Evolutionary conservation across 2,329 filamentous ascomycete genomes (phyloP).

Genomic region (Cladosporium velox): DNA sequence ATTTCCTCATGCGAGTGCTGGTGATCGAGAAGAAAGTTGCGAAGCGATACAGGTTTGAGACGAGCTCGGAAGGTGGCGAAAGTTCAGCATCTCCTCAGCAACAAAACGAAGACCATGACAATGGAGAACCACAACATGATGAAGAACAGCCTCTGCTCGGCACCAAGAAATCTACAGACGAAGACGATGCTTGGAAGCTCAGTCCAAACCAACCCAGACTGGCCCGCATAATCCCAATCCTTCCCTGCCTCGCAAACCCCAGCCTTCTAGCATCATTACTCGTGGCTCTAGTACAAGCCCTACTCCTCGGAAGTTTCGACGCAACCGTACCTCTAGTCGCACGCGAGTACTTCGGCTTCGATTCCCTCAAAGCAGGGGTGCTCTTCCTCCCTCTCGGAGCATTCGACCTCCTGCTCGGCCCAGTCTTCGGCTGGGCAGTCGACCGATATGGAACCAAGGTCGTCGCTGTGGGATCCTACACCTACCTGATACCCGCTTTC

Average conservation of each 20-base stretch:
- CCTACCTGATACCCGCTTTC: slow-evolving; percentile 46
- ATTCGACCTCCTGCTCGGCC: slow-evolving; percentile 49
- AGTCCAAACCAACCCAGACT: slow-evolving; percentile 43
- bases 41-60: slow-evolving; percentile 29
- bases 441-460: slow-evolving; percentile 49
- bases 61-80: not conserved
- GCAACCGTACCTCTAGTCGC: slow-evolving; percentile 51
- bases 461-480: slow-evolving; percentile 46
- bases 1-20: slow-evolving; percentile 61
- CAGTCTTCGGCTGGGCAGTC: slow-evolving; percentile 50
- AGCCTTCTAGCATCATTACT: slow-evolving; percentile 44
- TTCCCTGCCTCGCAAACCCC: slow-evolving; percentile 46
- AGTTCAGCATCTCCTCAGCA: not conserved
- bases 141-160: slow-evolving; percentile 46
- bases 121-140: slow-evolving; percentile 12
- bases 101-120: not conserved
- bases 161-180: slow-evolving; percentile 31
- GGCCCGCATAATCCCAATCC: slow-evolving; percentile 49
- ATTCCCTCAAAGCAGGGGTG: slow-evolving; percentile 47
- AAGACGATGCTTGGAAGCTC: slow-evolving; percentile 46
- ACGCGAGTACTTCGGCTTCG: slow-evolving; percentile 46
- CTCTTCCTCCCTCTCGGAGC: slow-evolving; percentile 50
- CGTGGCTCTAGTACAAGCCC: slow-evolving; percentile 49
- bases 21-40: slow-evolving; percentile 66
- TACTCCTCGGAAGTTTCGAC: slow-evolving; percentile 48